These are phyloP conservation scores for Hondaea fermentalgiana DNA, from an alignment of 108 stramenopile species.

Conservation along the genomic window DNA sequence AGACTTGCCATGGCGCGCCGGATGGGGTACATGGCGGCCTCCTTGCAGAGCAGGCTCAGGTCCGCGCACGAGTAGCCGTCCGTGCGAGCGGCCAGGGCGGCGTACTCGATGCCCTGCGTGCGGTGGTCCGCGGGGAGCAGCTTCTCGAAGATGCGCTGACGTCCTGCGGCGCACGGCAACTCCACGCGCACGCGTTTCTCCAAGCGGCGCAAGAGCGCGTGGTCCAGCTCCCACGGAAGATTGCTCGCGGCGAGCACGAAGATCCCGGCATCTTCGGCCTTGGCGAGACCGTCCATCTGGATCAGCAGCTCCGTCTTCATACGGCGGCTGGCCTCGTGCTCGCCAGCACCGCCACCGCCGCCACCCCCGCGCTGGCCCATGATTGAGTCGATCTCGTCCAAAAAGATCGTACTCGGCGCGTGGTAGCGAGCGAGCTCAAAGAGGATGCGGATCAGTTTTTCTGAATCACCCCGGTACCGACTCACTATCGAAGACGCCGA, in stretches of 20 bases:
- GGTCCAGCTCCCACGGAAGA: slow-evolving; percentile 85
- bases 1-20: slow-evolving; percentile 33
- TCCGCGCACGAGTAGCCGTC: slow-evolving; percentile 50
- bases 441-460: slow-evolving; percentile 70
- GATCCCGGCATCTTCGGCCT: slow-evolving; percentile 29
- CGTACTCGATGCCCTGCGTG: slow-evolving; percentile 12
- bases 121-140: slow-evolving; percentile 8
- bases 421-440: slow-evolving; percentile 63
- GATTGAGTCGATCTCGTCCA: slow-evolving; percentile 90
- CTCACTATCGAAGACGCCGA: slow-evolving; percentile 62
- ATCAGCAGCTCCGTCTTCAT: slow-evolving; percentile 92
- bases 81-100: slow-evolving; percentile 19
- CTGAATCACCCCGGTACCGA: slow-evolving; percentile 78
- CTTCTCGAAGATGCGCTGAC: slow-evolving; percentile 52
- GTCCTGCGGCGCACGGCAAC: slow-evolving; percentile 62
- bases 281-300: slow-evolving; percentile 73
- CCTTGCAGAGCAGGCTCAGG: slow-evolving; percentile 54
- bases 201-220: slow-evolving; percentile 74
- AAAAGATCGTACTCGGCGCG: slow-evolving; percentile 69
- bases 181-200: slow-evolving; percentile 69
- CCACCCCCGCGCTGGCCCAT: slow-evolving; percentile 61
- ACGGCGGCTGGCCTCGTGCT: slow-evolving; percentile 78
- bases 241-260: slow-evolving; percentile 81
- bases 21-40: slow-evolving; percentile 62
- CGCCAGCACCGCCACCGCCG: slow-evolving; percentile 44